Base-by-base conservation (phyloP, 1,284 basidiomycete genomes). In the Exobasidium rhododendri region DNA sequence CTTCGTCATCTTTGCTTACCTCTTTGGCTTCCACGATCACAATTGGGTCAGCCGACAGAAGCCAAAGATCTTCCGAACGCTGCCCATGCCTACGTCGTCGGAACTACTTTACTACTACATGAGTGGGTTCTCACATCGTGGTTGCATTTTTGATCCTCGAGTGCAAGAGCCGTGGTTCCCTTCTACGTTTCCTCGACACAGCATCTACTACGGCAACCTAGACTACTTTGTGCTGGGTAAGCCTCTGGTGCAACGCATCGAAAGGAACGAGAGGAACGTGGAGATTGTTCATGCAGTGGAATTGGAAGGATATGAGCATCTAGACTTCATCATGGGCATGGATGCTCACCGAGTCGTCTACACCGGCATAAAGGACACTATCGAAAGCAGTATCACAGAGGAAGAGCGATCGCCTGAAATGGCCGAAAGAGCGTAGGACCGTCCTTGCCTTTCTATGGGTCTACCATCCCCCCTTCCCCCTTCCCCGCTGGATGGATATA, bases 31-130 rank as follows among this genome's bases (percentile, higher is more conserved):
- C 68, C 70, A 78, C 64, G 75, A 77, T 59, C 73, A 73, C 69
- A 76, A 75, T 62, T 77, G 72, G 75, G 52, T 75, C 43, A 51
- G 62, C 5, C 75, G 77, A 56, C 73, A 78, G 61, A 78, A 77
- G 58, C 74, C 74, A 58, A 79, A 79, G 70, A 68, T 79, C 24
- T 79, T 79, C 68, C 70, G 77, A 17, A 60, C 74, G 11, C 65
- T 75, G 17, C 74, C 75, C 47, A 61, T 77, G 13, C 59, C 65
- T 6, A 79, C 77, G 17, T 75, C 73, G 22, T 70, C 70, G 28
- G 77, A 79, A 63, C 65, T 79, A 32, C 70, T 79, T 57, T 78
- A 79, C 69, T 79, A 70, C 67, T 79, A 78, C 71, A 78, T 79
- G 71, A 67, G 68, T 17, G 68, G 65, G 44, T 79, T 77, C 63